Percentiles rank a stretch among this genome's conserved stretches.
Conservation (phyloP, 768 basidiomycete species). For the Termitomyces bulborhizus region DNA sequence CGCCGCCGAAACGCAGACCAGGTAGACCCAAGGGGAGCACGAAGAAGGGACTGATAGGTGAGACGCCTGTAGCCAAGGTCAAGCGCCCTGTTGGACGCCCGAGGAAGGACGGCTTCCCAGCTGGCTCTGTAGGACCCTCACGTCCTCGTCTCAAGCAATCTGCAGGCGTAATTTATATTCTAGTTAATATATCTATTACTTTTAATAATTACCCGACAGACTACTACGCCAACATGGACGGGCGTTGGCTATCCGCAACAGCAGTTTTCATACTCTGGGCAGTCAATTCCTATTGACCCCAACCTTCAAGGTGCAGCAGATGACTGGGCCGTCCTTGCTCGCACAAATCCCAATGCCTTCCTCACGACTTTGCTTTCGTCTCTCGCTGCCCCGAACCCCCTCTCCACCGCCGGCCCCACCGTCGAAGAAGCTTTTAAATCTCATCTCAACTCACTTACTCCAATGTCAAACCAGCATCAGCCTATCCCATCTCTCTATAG, state of each 20-base stretch:
- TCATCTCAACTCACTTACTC: constrained; percentile 61
- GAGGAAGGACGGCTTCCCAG: constrained; percentile 75
- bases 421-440: constrained; percentile 78
- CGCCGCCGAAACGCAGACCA: constrained; percentile 53
- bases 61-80: constrained; percentile 40
- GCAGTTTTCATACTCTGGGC: background rate
- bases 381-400: constrained; percentile 57
- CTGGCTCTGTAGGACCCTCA: constrained; percentile 57
- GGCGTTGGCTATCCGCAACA: constrained; percentile 7
- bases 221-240: background rate
- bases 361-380: constrained; percentile 50
- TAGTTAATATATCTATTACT: background rate
- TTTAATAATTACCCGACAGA: background rate
- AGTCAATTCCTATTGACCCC: constrained; percentile 39
- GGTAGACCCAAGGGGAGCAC: constrained; percentile 78
- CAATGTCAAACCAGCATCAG: constrained; percentile 39
- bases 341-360: constrained; percentile 51
- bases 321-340: constrained; percentile 60
- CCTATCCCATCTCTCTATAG: constrained; percentile 69
- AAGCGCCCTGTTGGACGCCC: constrained; percentile 80
- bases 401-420: constrained; percentile 51
- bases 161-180: background rate
- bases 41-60: constrained; percentile 49
- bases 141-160: constrained; percentile 20
- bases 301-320: constrained; percentile 35